These are phyloP conservation scores for Geranium incanum DNA, from an alignment of 441 rosid species.

Conservation along the genomic window DNA sequence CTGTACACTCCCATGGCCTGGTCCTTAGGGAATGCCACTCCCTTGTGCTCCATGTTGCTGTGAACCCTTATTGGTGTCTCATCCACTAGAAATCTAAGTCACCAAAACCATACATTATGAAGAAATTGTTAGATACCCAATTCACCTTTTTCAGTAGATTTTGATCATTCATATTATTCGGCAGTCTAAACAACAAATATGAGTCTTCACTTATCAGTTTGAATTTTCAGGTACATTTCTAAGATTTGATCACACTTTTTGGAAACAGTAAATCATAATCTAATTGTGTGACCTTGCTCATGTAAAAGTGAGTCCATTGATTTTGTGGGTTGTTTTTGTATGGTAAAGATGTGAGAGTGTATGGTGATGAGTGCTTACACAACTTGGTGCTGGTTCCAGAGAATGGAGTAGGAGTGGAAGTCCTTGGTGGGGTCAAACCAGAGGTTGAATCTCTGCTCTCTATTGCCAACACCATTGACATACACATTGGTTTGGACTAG, in stretches of 20 bases:
- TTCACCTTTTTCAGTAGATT: no score
- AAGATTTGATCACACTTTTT: no score
- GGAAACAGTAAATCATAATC: no score
- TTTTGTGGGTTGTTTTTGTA: no score
- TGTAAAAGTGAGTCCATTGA: no score
- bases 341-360: no score
- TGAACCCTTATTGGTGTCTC: background rate
- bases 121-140: no score
- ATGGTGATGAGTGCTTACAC: background rate
- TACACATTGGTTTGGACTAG: conserved; percentile 72
- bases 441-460: conserved; percentile 49
- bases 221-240: no score
- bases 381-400: conserved; percentile 18
- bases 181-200: no score
- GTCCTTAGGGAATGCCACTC: background rate
- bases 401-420: conserved; percentile 24
- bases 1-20: conserved; percentile 3
- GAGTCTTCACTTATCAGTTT: no score
- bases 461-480: conserved; percentile 83
- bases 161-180: no score
- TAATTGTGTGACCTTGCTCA: no score
- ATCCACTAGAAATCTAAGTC: background rate
- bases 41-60: background rate
- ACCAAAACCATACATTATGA: background rate
- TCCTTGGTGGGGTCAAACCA: conserved; percentile 26